Conservation (phyloP, 208 protist species). For the Acanthamoeba royreba region DNA sequence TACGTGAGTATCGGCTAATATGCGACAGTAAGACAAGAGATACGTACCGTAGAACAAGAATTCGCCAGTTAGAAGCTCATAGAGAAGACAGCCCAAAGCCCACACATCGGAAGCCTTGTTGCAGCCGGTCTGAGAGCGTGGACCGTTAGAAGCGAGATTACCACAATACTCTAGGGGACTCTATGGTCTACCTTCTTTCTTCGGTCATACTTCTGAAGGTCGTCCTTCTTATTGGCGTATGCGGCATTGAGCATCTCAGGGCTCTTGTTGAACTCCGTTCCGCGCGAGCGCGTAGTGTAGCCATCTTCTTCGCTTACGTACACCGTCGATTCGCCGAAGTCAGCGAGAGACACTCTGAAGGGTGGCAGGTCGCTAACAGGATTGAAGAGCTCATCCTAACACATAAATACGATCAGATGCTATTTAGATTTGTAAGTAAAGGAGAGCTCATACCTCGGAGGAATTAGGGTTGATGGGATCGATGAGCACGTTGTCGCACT, state of each 20-base stretch:
- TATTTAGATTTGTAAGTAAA: not conserved
- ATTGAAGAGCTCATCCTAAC: constrained; percentile 41
- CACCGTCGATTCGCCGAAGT: constrained; percentile 81
- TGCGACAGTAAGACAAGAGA: not conserved
- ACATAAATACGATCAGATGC: not conserved
- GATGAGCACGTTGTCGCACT: constrained; percentile 79
- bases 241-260: constrained; percentile 78
- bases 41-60: constrained; percentile 75
- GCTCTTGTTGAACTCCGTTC: constrained; percentile 83
- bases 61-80: constrained; percentile 80
- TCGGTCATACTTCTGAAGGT: constrained; percentile 40
- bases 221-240: constrained; percentile 71
- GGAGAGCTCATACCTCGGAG: not conserved
- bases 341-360: constrained; percentile 46
- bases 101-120: constrained; percentile 77
- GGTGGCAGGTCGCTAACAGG: constrained; percentile 50
- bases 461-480: constrained; percentile 57
- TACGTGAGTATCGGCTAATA: not conserved
- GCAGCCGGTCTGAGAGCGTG: not conserved
- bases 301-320: constrained; percentile 70
- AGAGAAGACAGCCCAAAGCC: constrained; percentile 81
- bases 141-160: too few relatives aligned
- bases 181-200: not conserved
- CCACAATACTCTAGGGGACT: not conserved
- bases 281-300: constrained; percentile 76